These are phyloP conservation scores for Dendryphion nanum DNA, from an alignment of 2,329 filamentous ascomycete genomes.

Conservation along the genomic window DNA sequence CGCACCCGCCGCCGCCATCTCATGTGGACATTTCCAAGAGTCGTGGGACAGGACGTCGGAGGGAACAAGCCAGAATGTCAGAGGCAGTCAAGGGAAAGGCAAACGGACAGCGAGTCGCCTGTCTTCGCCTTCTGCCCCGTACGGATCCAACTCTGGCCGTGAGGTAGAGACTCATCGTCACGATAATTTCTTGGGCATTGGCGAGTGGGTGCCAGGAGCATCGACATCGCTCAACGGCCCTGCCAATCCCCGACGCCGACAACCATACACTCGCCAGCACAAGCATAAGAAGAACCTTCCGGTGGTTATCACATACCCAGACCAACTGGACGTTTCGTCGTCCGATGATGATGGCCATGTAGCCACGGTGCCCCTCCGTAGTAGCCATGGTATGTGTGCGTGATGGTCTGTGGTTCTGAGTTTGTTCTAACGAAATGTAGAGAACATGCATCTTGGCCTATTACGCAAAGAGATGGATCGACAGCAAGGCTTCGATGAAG, in stretches of 20 bases:
- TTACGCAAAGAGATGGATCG: conserved; percentile 1
- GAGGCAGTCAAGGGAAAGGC: conserved; percentile 10
- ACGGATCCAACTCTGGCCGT: conserved; percentile 24
- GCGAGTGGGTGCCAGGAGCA: conserved; percentile 16
- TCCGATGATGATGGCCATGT: too few relatives aligned
- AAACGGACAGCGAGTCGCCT: conserved; percentile 14
- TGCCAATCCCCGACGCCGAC: conserved; percentile 12
- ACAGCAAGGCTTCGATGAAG: conserved; percentile 15
- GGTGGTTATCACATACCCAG: conserved; percentile 16
- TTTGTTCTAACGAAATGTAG: too few relatives aligned
- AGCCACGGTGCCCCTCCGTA: conserved; percentile 2
- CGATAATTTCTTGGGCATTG: conserved; percentile 13
- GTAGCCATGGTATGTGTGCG: conserved; percentile 13
- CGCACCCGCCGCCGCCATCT: conserved; percentile 12
- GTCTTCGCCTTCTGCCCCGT: conserved; percentile 23
- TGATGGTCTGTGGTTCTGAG: too few relatives aligned
- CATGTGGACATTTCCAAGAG: too few relatives aligned
- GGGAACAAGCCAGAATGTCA: conserved; percentile 17
- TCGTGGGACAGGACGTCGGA: too few relatives aligned
- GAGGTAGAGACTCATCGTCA: conserved; percentile 10
- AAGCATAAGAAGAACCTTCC: conserved; percentile 26
- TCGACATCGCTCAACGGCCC: conserved; percentile 12
- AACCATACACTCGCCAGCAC: conserved; percentile 2
- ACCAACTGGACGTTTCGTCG: too few relatives aligned
- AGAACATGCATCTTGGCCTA: too few relatives aligned